These are phyloP conservation scores for Salix suchowensis DNA, from an alignment of 345 rosid genomes.

Conservation along the genomic window DNA sequence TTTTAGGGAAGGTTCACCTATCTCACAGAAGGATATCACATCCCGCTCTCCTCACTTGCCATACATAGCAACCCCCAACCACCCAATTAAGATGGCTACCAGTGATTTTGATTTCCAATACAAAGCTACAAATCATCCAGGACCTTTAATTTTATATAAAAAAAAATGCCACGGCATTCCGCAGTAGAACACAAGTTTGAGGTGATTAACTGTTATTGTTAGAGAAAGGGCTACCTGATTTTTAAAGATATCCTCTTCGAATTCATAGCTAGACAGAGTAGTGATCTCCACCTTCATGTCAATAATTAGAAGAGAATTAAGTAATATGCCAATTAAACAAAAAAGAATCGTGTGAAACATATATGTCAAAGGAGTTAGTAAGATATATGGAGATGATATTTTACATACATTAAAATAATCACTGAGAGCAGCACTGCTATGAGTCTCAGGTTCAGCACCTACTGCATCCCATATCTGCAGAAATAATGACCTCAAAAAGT, in stretches of 20 bases:
- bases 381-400: not conserved
- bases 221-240: conserved; percentile 21
- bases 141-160: not conserved
- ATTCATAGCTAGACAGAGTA: conserved; percentile 36
- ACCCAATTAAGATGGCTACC: not conserved
- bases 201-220: not conserved
- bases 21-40: not conserved
- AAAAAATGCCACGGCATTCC: not conserved
- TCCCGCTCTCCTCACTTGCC: not conserved
- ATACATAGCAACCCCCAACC: no score
- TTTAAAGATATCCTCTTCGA: conserved; percentile 31
- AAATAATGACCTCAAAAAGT: not conserved
- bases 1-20: not conserved
- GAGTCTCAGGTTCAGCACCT: conserved; percentile 21
- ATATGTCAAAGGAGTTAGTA: not conserved
- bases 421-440: conserved; percentile 20
- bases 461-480: conserved; percentile 32
- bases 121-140: not conserved
- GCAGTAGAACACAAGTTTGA: not conserved
- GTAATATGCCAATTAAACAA: not conserved
- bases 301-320: conserved; percentile 1
- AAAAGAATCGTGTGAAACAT: not conserved
- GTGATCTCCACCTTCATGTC: conserved; percentile 29
- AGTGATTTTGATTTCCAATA: not conserved
- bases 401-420: conserved; percentile 32